Evolutionary conservation across 169 alveolate genomes (phyloP).

Genomic region (Plasmodium knowlesi): DNA sequence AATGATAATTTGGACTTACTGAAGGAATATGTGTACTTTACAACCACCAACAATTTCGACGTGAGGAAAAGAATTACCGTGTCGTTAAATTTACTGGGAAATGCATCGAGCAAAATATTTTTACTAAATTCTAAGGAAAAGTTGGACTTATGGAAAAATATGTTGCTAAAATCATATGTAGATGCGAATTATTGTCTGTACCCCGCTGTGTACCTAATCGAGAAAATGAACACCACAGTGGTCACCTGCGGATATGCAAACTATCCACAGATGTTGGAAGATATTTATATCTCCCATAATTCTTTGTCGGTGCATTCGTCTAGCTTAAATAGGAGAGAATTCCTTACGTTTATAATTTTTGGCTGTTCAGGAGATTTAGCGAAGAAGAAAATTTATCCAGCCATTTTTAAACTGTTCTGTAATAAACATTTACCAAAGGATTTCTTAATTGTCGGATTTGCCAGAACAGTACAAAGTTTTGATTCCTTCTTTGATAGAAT

Average conservation of each 20-base stretch:
- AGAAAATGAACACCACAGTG: conserved; percentile 30
- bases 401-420: conserved; percentile 81
- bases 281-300: conserved; percentile 64
- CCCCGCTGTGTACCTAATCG: conserved; percentile 60
- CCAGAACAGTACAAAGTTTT: conserved; percentile 57
- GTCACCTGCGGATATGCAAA: conserved; percentile 62
- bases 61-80: conserved; percentile 80
- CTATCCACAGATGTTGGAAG: conserved; percentile 33
- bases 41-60: conserved; percentile 76
- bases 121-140: conserved; percentile 76
- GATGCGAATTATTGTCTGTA: conserved; percentile 36
- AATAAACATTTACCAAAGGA: conserved; percentile 80
- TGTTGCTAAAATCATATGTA: conserved; percentile 38
- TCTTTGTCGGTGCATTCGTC: conserved; percentile 20
- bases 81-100: conserved; percentile 70
- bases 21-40: conserved; percentile 65
- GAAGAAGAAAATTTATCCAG: conserved; percentile 80
- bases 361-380: conserved; percentile 86
- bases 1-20: conserved; percentile 36
- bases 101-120: conserved; percentile 77
- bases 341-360: conserved; percentile 74
- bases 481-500: conserved; percentile 28
- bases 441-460: conserved; percentile 78
- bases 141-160: conserved; percentile 77
- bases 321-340: conserved; percentile 20